These are phyloP conservation scores for Phytophthora constricta DNA, from an alignment of 352 stramenopile genomes.

Conservation along the genomic window DNA sequence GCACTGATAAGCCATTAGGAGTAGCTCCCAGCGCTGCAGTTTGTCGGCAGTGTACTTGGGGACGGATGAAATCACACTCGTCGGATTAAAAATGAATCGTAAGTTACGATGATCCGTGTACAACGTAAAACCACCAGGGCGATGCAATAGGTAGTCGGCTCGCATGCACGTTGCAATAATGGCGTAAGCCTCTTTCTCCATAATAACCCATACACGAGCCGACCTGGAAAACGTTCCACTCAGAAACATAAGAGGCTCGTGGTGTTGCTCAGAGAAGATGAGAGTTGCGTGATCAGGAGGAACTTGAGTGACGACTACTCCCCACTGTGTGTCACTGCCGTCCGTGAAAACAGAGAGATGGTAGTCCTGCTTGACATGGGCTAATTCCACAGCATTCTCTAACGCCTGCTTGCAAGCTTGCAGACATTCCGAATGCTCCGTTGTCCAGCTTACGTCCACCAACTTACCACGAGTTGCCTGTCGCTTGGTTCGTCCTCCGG, in stretches of 20 bases:
- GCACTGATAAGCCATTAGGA: conserved; percentile 23
- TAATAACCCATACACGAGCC: background rate
- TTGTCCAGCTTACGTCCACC: background rate
- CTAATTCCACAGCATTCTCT: background rate
- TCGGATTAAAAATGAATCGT: conserved; percentile 6
- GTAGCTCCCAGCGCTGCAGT: conserved; percentile 22
- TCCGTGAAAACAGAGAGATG: background rate
- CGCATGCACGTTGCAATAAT: conserved; percentile 7
- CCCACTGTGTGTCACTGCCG: background rate
- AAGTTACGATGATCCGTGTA: conserved; percentile 13
- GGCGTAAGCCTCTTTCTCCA: too few relatives aligned
- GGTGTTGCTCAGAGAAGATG: conserved; percentile 1
- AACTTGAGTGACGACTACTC: background rate
- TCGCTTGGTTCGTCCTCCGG: background rate
- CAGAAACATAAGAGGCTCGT: too few relatives aligned
- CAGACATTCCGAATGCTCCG: background rate
- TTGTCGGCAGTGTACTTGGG: conserved; percentile 32
- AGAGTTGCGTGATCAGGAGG: background rate
- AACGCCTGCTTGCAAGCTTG: background rate
- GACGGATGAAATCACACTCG: background rate
- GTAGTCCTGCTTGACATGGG: background rate
- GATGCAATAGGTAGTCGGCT: conserved; percentile 13
- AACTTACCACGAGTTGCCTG: background rate
- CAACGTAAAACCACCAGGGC: background rate
- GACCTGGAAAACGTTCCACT: conserved; percentile 2